Percentiles rank a stretch among this genome's conserved stretches.
phyloP scores from a whole-genome alignment of 2,329 filamentous ascomycete genomes.

The Alternaria brassicicola region DNA sequence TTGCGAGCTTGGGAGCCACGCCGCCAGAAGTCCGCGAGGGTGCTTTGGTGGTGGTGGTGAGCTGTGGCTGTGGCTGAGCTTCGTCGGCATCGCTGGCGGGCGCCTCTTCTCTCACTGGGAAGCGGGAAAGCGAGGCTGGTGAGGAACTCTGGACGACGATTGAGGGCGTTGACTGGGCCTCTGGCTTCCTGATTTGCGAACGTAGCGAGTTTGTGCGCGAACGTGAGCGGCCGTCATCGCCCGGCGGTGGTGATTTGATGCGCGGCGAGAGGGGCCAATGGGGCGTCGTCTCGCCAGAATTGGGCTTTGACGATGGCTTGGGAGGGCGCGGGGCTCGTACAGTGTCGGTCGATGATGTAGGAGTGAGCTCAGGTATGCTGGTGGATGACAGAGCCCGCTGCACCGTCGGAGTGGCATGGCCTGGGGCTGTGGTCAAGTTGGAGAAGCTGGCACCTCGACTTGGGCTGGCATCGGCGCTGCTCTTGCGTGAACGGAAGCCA shows the following conservation, averaged over 20 bases:
- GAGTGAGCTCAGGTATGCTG: conserved; percentile 69
- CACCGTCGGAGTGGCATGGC: conserved; percentile 66
- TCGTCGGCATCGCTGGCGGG: conserved; percentile 46
- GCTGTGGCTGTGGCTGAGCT: conserved; percentile 25
- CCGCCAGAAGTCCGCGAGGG: conserved; percentile 63
- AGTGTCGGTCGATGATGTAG: conserved; percentile 64
- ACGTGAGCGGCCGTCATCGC: conserved; percentile 39
- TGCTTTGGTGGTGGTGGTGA: conserved; percentile 46
- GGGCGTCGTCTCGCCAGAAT: conserved; percentile 57
- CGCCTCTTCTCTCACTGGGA: conserved; percentile 36
- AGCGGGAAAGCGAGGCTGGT: conserved; percentile 46
- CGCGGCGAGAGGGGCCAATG: conserved; percentile 81
- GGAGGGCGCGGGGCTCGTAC: conserved; percentile 68
- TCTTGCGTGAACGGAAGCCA: conserved; percentile 51
- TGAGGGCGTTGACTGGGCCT: conserved; percentile 46
- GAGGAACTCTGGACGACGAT: conserved; percentile 56
- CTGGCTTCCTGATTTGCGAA: conserved; percentile 41
- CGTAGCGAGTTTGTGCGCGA: conserved; percentile 54
- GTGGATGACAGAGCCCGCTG: conserved; percentile 72
- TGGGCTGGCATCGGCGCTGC: conserved; percentile 53
- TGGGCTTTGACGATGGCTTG: conserved; percentile 63
- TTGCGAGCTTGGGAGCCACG: conserved; percentile 72
- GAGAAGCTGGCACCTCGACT: conserved; percentile 47
- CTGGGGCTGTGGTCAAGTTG: conserved; percentile 47
- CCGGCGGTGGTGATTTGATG: conserved; percentile 72